A percentile compares a stretch with the other conserved stretches of the same genome.
These are phyloP conservation scores for Cladophialophora chaetospira DNA, from an alignment of 2,329 filamentous ascomycete genomes.

Conservation along the genomic window DNA sequence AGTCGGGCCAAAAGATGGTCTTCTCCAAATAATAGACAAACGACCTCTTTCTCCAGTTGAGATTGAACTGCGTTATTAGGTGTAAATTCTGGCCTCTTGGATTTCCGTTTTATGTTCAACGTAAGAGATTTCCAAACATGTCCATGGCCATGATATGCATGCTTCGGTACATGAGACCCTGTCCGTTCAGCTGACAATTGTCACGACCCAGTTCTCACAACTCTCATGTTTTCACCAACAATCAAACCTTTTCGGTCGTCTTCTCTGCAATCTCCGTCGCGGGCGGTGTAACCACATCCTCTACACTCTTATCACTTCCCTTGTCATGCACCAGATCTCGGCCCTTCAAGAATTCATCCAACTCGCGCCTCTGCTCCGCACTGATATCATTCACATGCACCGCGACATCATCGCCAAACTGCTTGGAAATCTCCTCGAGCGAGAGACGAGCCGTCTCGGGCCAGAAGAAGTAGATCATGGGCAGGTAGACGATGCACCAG, in stretches of 20 bases:
- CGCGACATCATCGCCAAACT: slow-evolving; percentile 55
- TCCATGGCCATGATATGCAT: too few relatives aligned
- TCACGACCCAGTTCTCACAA: too few relatives aligned
- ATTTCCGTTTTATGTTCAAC: too few relatives aligned
- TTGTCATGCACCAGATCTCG: slow-evolving; percentile 19
- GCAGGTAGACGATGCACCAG: slow-evolving; percentile 41
- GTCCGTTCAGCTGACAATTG: too few relatives aligned
- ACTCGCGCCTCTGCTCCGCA: slow-evolving; percentile 39
- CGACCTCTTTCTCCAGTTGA: too few relatives aligned
- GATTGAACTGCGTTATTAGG: too few relatives aligned
- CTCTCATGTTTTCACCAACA: too few relatives aligned
- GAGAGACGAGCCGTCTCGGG: slow-evolving; percentile 44
- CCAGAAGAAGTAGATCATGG: slow-evolving; percentile 42
- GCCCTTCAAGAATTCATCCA: slow-evolving; percentile 24
- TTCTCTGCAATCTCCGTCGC: not conserved
- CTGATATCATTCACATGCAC: slow-evolving; percentile 49
- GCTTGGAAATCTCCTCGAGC: slow-evolving; percentile 50
- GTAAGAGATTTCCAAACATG: too few relatives aligned
- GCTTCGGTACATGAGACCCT: too few relatives aligned
- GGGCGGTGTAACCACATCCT: not conserved
- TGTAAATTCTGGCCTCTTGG: too few relatives aligned
- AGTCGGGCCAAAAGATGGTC: too few relatives aligned
- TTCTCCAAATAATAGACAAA: too few relatives aligned
- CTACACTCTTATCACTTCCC: not conserved
- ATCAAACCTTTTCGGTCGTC: not conserved